Evolutionary conservation across 768 basidiomycete species (phyloP).

Genomic region (Tremella mesenterica): DNA sequence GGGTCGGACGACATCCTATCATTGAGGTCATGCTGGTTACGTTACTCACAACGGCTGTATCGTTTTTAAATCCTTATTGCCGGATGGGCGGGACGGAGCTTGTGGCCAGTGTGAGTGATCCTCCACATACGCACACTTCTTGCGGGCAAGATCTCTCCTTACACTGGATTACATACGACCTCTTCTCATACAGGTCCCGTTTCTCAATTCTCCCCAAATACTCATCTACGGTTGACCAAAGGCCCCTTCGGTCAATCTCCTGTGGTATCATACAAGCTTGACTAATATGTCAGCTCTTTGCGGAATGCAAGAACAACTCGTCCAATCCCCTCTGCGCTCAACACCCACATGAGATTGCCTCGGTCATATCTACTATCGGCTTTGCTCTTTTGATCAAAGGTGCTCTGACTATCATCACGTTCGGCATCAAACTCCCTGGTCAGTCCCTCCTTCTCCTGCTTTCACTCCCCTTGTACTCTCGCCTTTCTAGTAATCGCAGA

Average conservation of each 20-base stretch:
- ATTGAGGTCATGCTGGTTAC: slow-evolving; percentile 76
- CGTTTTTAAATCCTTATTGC: slow-evolving; percentile 81
- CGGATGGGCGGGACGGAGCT: slow-evolving; percentile 94
- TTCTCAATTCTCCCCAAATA: no score
- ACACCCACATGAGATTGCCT: slow-evolving; percentile 51
- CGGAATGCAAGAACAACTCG: slow-evolving; percentile 63
- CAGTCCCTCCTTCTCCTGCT: slow-evolving; percentile 1
- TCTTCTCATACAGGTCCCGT: no score
- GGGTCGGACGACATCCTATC: slow-evolving; percentile 69
- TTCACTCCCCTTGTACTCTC: not conserved
- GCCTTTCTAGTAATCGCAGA: not conserved
- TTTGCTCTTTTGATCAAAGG: slow-evolving; percentile 75
- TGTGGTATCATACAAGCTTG: not conserved
- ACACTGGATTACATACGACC: no score
- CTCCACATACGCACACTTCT: not conserved
- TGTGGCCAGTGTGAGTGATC: slow-evolving; percentile 64
- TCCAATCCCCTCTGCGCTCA: slow-evolving; percentile 64
- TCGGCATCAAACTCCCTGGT: slow-evolving; percentile 60
- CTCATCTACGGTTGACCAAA: no score
- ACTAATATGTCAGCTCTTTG: slow-evolving; percentile 46
- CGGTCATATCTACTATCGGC: slow-evolving; percentile 57
- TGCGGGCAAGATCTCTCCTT: not conserved
- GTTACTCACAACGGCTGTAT: slow-evolving; percentile 62
- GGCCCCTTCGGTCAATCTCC: no score
- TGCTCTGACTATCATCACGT: slow-evolving; percentile 72